Conservation (phyloP, 2,329 filamentous ascomycete species). For the Pezicula radicicola region DNA sequence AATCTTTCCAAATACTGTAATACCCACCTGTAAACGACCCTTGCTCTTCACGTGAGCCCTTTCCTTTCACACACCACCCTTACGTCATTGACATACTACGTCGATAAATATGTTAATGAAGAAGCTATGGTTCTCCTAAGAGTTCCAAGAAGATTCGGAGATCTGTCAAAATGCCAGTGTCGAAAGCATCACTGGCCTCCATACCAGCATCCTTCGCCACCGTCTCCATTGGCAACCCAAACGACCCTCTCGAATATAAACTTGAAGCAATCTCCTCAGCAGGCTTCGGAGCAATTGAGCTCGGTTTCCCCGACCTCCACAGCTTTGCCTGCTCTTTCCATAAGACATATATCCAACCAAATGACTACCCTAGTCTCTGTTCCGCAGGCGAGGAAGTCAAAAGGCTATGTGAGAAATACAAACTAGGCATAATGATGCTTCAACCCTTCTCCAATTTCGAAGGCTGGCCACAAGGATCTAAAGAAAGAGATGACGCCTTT, state of each 20-base stretch:
- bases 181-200: conserved; percentile 11
- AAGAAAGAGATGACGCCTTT: conserved; percentile 60
- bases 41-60: conserved; percentile 1
- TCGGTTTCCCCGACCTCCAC: conserved; percentile 71
- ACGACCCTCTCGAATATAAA: conserved; percentile 55
- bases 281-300: conserved; percentile 68
- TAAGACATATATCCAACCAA: conserved; percentile 45
- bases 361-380: conserved; percentile 58
- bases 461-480: conserved; percentile 61
- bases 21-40: too few species aligned
- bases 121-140: too few species aligned
- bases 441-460: conserved; percentile 78
- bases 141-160: too few species aligned
- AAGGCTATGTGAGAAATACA: conserved; percentile 48
- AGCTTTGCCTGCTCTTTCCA: conserved; percentile 54
- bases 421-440: conserved; percentile 64
- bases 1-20: too few species aligned
- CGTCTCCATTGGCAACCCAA: conserved; percentile 48
- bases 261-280: conserved; percentile 60
- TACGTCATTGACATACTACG: not conserved
- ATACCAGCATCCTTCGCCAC: conserved; percentile 52
- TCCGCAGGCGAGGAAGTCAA: conserved; percentile 52
- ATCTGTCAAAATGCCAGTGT: conserved; percentile 7
- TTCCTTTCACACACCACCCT: not conserved
- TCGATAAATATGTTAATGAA: not conserved